phyloP scores from a whole-genome alignment of 768 basidiomycete species.

The Rossbeevera mucosa region DNA sequence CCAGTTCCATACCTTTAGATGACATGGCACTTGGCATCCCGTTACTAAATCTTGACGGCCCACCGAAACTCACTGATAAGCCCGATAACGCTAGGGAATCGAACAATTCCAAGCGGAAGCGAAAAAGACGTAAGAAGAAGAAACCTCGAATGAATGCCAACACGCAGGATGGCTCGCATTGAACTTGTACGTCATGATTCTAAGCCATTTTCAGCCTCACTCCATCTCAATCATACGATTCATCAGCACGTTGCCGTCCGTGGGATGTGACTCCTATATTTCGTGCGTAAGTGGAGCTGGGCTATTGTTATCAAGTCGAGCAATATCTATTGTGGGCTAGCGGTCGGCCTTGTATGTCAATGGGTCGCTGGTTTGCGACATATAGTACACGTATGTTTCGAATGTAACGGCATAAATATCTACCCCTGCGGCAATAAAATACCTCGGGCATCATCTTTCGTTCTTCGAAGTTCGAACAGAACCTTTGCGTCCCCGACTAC shows the following conservation, averaged over 20 bases:
- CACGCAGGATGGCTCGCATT: constrained; percentile 16
- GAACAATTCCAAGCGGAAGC: constrained; percentile 47
- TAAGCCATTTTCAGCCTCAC: not conserved
- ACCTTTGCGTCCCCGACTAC: constrained; percentile 6
- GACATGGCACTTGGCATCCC: constrained; percentile 30
- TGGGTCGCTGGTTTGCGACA: not conserved
- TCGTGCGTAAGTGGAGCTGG: not conserved
- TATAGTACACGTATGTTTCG: not conserved
- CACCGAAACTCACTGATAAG: constrained; percentile 28
- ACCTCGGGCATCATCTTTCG: constrained; percentile 10
- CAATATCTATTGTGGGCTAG: not conserved
- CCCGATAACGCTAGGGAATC: constrained; percentile 13
- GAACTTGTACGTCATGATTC: constrained; percentile 14
- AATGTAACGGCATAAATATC: constrained; percentile 19
- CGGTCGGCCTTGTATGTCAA: not conserved
- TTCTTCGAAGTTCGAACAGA: constrained; percentile 3
- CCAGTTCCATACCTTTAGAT: constrained; percentile 1
- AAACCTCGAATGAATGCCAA: constrained; percentile 34
- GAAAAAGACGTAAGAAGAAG: constrained; percentile 51
- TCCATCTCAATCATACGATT: not conserved
- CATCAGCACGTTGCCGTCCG: constrained; percentile 4
- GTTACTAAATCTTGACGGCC: constrained; percentile 54
- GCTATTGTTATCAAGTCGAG: not conserved
- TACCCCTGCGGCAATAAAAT: constrained; percentile 12
- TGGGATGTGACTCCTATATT: not conserved